Evolutionary conservation across 2,329 filamentous ascomycete species (phyloP), one percentile per base, ranked within the genome.

Genomic region (Scortechinia acanthostroma): DNA sequence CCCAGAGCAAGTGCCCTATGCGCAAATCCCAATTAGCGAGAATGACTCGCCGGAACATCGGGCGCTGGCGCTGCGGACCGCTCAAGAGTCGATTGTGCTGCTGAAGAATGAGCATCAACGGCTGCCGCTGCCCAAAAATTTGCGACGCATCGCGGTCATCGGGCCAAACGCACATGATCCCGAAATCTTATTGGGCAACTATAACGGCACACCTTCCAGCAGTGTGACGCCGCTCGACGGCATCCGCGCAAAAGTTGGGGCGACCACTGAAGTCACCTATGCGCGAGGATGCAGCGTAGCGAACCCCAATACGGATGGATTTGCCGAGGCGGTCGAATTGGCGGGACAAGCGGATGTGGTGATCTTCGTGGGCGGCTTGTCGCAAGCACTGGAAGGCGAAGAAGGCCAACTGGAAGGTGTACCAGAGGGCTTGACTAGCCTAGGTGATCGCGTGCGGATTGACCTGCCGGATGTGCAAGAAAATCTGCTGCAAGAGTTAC

Each of bases 31-130:
- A 3, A 62, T 76, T 2, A 72, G 76, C 0, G 60, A 76, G 1
- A 58, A 74, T 2, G 71, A 77, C 49, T 73, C 70, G 2, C 73
- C 76, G 15, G 73, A 73, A 0, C 71, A 71, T 1, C 64, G 76
- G 30, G 55, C 74, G 0, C 62, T 77, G 58, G 71, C 76, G 47
- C 60, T 68, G 46, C 76, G 73, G 71, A 66, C 73, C 45, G 47
- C n/a, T n/a, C n/a, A n/a, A n/a, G n/a, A n/a, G n/a, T 83, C 83
- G 17, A 83, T 77, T 13, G 77, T 89, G 15, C 71, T 91, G 2
- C 68, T 91, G 49, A 91, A 91, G 71, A 91, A 91, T 62, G 65
- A 65, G 22, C 71, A 71, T 49, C 72, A 71, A 25, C 70, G 71
- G 1, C 68, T 89, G 4, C 85, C 85, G 0, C 65, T 80, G 35